Base-by-base conservation (phyloP, 768 basidiomycete genomes). In the Serendipita vermifera region DNA sequence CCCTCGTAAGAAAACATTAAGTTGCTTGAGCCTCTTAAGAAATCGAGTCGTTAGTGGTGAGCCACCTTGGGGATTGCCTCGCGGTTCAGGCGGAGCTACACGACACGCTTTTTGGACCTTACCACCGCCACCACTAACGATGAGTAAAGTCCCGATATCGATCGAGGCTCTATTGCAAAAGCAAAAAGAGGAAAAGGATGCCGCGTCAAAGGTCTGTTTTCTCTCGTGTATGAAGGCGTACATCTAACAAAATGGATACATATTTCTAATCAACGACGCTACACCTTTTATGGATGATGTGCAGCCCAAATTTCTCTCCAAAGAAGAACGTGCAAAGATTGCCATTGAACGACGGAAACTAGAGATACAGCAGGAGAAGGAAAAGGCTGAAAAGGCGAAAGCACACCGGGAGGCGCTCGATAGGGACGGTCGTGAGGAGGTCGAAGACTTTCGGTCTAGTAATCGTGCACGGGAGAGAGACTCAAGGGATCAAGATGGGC, bases 271-370 rank as follows among this genome's bases (percentile, higher is more conserved):
- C 51, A 40, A 27, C n/a, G n/a, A n/a, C n/a, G n/a, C n/a, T n/a
- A n/a, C n/a, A n/a, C n/a, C n/a, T n/a, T n/a, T n/a, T n/a, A n/a
- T n/a, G n/a, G n/a, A n/a, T n/a, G n/a, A n/a, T n/a, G n/a, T n/a
- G n/a, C 69, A 97, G 92, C 94, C 94, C 33, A 94, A 82, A 69
- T 98, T 98, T 73, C 74, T 98, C 13, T 80, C 87, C 2, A 98
- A 88, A 70, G 88, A 92, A 61, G 87, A 96, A 64, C 81, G 94
- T 48, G 89, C 88, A 15, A 80, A 81, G 64, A 70, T 96, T 33
- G 94, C 94, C 2, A 86, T 97, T 59, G 82, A 83, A 14, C 87
- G 88, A 63, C 83, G 94, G 13, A 78, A 82, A 17, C 78, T 85
- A 58, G 93, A 97, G 66, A 84, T 97, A 36, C 77, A 72, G 53